Base-by-base conservation (phyloP, 2,329 filamentous ascomycete genomes). In the Coleophoma crateriformis region DNA sequence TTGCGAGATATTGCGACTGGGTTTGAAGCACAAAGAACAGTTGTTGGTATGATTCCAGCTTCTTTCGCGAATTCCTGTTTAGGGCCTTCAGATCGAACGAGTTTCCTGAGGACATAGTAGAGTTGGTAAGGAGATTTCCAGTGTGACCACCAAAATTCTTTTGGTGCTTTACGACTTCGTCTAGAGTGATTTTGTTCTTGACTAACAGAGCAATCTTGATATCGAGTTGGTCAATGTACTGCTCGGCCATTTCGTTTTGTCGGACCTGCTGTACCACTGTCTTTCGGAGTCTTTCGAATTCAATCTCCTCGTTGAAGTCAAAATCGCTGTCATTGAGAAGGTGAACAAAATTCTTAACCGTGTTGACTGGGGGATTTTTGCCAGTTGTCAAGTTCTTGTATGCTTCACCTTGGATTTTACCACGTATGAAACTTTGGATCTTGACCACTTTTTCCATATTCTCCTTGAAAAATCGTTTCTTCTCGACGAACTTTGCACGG, bases 381-480 rank as follows among this genome's bases (percentile, higher is more conserved):
- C 94, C 95, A 33, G 84, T 91, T 2, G 91, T 97, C 56, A 99
- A 77, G 65, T 89, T 96, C 78, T 96, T 96, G 76, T 99, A 99
- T 2, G 94, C 94, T 69, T 99, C 90, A 46, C 94, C 94, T 68
- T 99, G 94, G 45, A 97, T 88, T 65, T 95, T 94, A 57, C 86
- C 94, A 54, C 94, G 84, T 47, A 97, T 85, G 58, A 97, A 95
- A 66, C 94, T 99, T 67, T 99, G 95, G 50, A 97, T 90, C 70
- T 99, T 99, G 75, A 99, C 85, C 22, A 99, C 94, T 69, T 95
- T 97, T 62, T 96, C 84, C 94, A 99, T 99, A 64, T 99, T 99
- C 69, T 95, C 86, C 58, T 87, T 85, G 74, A 91, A 99, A 71
- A 87, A 92, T 19, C 83, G 84, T 64, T 87, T 84, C 76, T 96